Percentiles rank a stretch among this genome's conserved stretches.
phyloP scores from a whole-genome alignment of 2,329 filamentous ascomycete genomes.

The Truncatella angustata region DNA sequence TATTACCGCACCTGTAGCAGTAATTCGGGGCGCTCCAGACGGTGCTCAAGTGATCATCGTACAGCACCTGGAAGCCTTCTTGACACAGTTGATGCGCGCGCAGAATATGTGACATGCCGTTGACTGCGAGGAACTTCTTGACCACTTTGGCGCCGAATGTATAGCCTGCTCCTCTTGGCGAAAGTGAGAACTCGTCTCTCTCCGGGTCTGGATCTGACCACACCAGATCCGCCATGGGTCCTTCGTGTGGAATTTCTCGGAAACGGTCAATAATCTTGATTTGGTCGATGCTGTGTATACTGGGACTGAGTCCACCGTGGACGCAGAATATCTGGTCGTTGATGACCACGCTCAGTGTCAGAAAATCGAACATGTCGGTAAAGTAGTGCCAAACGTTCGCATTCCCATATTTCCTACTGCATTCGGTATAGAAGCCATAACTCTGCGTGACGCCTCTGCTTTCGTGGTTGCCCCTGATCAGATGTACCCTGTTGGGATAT shows the following conservation, averaged over 20 bases:
- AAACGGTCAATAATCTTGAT: constrained; percentile 99
- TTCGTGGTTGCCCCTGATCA: constrained; percentile 98
- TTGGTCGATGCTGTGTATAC: constrained; percentile 97
- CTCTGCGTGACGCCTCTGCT: constrained; percentile 97
- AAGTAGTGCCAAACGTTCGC: constrained; percentile 99
- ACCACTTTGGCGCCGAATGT: constrained; percentile 98
- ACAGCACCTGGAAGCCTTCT: constrained; percentile 95
- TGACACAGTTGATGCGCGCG: constrained; percentile 98
- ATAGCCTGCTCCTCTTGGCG: constrained; percentile 90
- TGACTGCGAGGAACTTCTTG: constrained; percentile 96
- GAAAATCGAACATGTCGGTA: constrained; percentile 99
- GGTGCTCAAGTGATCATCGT: constrained; percentile 90
- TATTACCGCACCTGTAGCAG: constrained; percentile 93
- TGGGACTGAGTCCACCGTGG: constrained; percentile 83
- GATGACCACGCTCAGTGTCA: constrained; percentile 95
- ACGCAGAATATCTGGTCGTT: constrained; percentile 99
- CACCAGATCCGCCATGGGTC: constrained; percentile 98
- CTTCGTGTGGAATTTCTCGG: constrained; percentile 96
- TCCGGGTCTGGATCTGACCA: constrained; percentile 99
- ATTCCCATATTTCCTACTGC: constrained; percentile 95
- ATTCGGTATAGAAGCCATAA: constrained; percentile 99
- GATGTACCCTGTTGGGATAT: constrained; percentile 91
- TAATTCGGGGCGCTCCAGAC: constrained; percentile 98
- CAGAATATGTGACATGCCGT: constrained; percentile 95
- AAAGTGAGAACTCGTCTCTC: constrained; percentile 92